Evolutionary conservation across 495 filamentous ascomycete species (phyloP).

Genomic region (Aspergillus saccharolyticus): DNA sequence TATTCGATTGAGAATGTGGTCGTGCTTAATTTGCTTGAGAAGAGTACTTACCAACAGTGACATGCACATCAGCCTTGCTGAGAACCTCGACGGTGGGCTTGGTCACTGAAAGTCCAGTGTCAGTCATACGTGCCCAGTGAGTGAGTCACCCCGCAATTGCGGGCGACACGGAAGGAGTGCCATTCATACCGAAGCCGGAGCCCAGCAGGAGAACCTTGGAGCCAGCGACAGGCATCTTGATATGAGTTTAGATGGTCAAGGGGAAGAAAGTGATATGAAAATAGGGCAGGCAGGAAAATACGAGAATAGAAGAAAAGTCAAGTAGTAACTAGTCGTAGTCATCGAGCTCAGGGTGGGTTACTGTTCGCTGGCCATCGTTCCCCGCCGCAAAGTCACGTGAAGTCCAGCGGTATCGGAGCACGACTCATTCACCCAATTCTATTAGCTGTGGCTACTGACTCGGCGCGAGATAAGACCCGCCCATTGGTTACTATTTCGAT

Average conservation of each 20-base stretch:
- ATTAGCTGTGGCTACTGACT: background rate
- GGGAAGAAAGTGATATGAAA: background rate
- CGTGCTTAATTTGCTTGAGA: background rate
- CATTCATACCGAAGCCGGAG: conserved; percentile 59
- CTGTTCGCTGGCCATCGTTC: background rate
- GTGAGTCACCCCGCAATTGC: background rate
- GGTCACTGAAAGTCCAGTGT: conserved; percentile 46
- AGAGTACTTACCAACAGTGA: conserved; percentile 69
- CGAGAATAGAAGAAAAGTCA: conserved; percentile 3
- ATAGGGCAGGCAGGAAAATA: conserved; percentile 9
- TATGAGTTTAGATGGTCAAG: background rate
- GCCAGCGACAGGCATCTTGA: conserved; percentile 38
- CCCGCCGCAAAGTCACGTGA: conserved; percentile 21
- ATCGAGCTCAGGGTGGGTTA: background rate
- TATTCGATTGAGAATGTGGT: background rate
- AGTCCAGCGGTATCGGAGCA: conserved; percentile 17
- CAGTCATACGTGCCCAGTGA: conserved; percentile 1
- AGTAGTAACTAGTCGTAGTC: background rate
- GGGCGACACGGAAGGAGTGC: background rate
- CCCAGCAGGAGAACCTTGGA: conserved; percentile 67
- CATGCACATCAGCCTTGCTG: conserved; percentile 66
- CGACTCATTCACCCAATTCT: background rate
- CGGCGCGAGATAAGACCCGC: background rate
- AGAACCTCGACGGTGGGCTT: conserved; percentile 76
- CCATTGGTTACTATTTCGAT: background rate